Percentiles rank a stretch among this genome's conserved stretches.
These are phyloP conservation scores for Barbatosphaeria neglecta DNA, from an alignment of 495 filamentous ascomycete genomes.

Conservation along the genomic window DNA sequence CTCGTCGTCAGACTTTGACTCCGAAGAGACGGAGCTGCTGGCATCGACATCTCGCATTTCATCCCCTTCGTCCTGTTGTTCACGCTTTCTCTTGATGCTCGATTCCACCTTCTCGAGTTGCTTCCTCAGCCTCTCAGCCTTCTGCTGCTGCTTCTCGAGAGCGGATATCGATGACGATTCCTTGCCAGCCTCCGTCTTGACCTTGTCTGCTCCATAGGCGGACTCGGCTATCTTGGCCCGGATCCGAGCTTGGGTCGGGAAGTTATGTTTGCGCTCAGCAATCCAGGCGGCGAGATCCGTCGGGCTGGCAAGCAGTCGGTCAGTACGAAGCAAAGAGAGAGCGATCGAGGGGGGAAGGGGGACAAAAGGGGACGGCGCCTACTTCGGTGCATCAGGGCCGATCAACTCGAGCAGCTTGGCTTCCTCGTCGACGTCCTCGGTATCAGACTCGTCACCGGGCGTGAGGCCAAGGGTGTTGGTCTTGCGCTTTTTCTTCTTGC, in stretches of 20 bases:
- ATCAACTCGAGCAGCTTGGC: constrained; percentile 57
- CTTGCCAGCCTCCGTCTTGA: constrained; percentile 8
- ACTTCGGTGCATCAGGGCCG: constrained; percentile 36
- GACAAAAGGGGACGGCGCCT: constrained; percentile 12
- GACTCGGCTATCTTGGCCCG: constrained; percentile 34
- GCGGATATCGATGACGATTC: neutral
- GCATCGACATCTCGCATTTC: constrained; percentile 35
- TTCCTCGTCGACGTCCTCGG: constrained; percentile 63
- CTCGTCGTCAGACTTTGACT: constrained; percentile 28
- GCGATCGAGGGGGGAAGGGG: constrained; percentile 24
- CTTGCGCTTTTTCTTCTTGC: constrained; percentile 67
- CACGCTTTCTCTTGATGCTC: constrained; percentile 45
- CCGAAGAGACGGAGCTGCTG: constrained; percentile 26
- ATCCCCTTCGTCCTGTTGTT: constrained; percentile 44
- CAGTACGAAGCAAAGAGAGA: neutral
- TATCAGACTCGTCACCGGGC: constrained; percentile 57
- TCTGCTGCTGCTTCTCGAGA: constrained; percentile 32
- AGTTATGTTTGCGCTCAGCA: constrained; percentile 64
- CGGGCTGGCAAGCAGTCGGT: constrained; percentile 25
- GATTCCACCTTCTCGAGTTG: constrained; percentile 40
- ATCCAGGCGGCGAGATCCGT: constrained; percentile 73
- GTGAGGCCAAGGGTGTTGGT: constrained; percentile 73
- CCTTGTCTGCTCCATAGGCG: constrained; percentile 14
- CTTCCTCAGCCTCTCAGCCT: constrained; percentile 37
- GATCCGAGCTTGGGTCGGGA: constrained; percentile 58